Base-by-base conservation (phyloP, 306 rosid genomes). In the Vachellia collinsii region DNA sequence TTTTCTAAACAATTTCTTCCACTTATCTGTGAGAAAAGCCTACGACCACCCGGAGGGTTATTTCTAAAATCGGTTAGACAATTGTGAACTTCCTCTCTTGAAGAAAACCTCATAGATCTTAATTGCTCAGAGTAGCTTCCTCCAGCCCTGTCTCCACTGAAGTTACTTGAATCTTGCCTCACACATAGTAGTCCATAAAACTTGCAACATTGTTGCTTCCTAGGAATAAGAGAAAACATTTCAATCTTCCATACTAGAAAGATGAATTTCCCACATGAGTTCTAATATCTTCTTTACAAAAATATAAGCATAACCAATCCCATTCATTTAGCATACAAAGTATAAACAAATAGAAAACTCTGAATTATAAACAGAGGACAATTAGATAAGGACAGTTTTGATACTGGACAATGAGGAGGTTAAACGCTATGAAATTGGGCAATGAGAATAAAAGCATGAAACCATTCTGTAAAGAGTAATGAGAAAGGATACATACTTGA, bases 141-240 rank as follows among this genome's bases (percentile, higher is more conserved):
- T 17, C 72, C 54, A 38, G 43, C 17, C 66, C 50, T 29, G 8
- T 47, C 78, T 48, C 42, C 83, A n/a, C 14, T 47, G 6, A 72
- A 29, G 39, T 72, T 61, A 71, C 78, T 72, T 11, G 29, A 36
- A 39, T 47, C 67, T 5, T 11, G 54, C 39, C 74, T 62, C 13
- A 8, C 14, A 62, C 67, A 14, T 34, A 63, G 75, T 8, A 38
- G 13, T 14, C 67, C 53, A 47, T 61, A 72, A 20, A 56, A 22
- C 74, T 62, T 43, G 29, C 47, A 48, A 63, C 7, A 38, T 11
- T 23, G 46, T 72, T 72, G 83, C 34, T 63, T 80, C 78, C 83
- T 72, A 38, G 1, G 12, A 80, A 62, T 37, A 6, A 20, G 54
- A 44, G 29, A 53, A 56, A 69, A 61, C 4, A 58, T 58, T 16